A percentile compares a stretch with the other conserved stretches of the same genome.
Evolutionary conservation across 805 yeast species (phyloP).

Genomic region (Lipomyces yamanashiensis): DNA sequence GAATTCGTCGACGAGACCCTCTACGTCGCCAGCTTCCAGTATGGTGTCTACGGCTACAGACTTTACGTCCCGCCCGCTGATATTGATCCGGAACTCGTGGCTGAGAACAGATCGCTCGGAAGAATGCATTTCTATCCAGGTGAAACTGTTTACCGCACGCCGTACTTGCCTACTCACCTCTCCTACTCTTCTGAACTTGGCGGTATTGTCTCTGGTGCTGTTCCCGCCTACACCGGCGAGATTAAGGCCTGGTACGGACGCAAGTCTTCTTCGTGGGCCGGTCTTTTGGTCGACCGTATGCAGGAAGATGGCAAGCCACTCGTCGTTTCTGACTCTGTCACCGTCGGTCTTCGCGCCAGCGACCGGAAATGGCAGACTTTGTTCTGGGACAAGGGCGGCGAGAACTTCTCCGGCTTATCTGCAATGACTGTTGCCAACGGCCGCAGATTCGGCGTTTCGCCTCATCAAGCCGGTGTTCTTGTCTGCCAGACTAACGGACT

Average conservation of each 20-base stretch:
- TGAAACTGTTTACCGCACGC: slow-evolving; percentile 32
- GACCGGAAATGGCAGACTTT: slow-evolving; percentile 35
- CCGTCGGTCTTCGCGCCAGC: slow-evolving; percentile 16
- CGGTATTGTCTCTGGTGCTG: slow-evolving; percentile 28
- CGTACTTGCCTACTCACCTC: slow-evolving; percentile 31
- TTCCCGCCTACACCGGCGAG: slow-evolving; percentile 26
- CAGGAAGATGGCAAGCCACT: slow-evolving; percentile 25
- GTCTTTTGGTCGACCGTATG: slow-evolving; percentile 26
- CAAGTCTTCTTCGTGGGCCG: slow-evolving; percentile 34
- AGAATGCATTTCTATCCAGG: slow-evolving; percentile 36
- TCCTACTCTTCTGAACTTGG: slow-evolving; percentile 34
- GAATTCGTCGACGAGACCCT: slow-evolving; percentile 28
- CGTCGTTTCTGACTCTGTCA: slow-evolving; percentile 32
- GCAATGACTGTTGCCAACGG: slow-evolving; percentile 35
- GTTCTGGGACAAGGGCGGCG: slow-evolving; percentile 34
- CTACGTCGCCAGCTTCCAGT: slow-evolving; percentile 29
- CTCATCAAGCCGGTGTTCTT: slow-evolving; percentile 33
- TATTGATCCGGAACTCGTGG: slow-evolving; percentile 27
- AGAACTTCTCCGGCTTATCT: slow-evolving; percentile 25
- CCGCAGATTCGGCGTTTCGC: slow-evolving; percentile 34
- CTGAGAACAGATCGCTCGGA: slow-evolving; percentile 27
- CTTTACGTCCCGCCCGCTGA: slow-evolving; percentile 34
- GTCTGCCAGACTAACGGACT: slow-evolving; percentile 34
- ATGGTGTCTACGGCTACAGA: slow-evolving; percentile 30
- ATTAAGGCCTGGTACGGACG: slow-evolving; percentile 31